Conservation (phyloP, 2,329 filamentous ascomycete species). For the Dactylella cylindrospora region DNA sequence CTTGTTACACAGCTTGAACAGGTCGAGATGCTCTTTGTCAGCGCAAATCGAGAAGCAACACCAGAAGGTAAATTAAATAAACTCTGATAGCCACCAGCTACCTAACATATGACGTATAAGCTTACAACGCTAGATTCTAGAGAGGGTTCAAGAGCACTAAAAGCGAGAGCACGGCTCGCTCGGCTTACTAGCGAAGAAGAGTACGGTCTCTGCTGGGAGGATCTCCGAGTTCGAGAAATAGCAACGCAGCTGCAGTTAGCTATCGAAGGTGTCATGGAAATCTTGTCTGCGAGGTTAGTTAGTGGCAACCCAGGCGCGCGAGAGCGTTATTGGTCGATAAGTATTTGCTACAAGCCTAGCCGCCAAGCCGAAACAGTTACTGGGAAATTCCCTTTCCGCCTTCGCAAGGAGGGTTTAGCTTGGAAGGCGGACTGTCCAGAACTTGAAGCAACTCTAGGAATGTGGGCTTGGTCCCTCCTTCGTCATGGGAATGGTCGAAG, state of each 20-base stretch:
- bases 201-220: not conserved
- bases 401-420: constrained; percentile 2
- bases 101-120: no score
- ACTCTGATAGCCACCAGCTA: no score
- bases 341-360: no score
- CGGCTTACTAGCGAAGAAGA: not conserved
- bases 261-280: not conserved
- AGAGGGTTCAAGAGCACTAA: no score
- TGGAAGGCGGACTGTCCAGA: constrained; percentile 3
- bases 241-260: not conserved
- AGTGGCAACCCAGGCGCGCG: not conserved
- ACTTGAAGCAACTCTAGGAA: not conserved
- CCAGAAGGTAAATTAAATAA: no score
- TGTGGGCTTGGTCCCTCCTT: constrained; percentile 4
- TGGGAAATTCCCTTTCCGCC: not conserved
- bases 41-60: not conserved
- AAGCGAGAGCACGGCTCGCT: no score
- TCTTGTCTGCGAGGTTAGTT: not conserved
- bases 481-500: not conserved
- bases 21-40: not conserved
- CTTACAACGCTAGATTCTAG: no score
- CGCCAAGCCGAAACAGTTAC: no score
- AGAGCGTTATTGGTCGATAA: no score
- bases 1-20: not conserved
- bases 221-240: not conserved